Evolutionary conservation across 208 protist species (phyloP), one percentile per base, ranked within the genome.

Genomic region (Leishmania lainsoni): DNA sequence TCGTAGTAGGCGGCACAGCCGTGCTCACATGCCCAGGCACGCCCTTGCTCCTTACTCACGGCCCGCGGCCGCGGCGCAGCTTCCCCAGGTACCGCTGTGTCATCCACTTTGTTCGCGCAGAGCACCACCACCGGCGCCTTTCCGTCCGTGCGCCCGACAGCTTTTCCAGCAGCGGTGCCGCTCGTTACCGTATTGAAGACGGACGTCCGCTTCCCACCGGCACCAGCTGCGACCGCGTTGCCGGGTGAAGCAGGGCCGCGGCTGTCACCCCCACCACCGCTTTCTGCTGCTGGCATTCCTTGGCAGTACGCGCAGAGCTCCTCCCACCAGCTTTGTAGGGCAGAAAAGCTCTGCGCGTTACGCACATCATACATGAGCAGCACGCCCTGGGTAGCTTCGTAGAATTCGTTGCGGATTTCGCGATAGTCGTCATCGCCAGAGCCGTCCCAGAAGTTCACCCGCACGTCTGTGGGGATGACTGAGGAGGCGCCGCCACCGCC

Each of bases 361-460:
- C 75, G 81, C 2, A 95, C 92, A 76, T 98, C 95, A 65, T 91
- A 98, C 26, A 97, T 82, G 10, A 98, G 79, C 26, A 96, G 48
- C 26, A 99, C 89, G 45, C 96, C 98, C 79, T 99, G 96, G 14
- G 97, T 87, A 9, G 99, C 90, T 42, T 86, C 88, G 87, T 99
- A 99, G 89, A 99, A 99, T 88, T 99, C 98, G 85, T 98, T 99
- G 3, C 98, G 89, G 8, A 96, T 90, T 70, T 99, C 97, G 17
- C 91, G 77, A 80, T 94, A 99, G 75, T 98, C 95, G n/a, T 78
- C 74, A 6, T 92, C 88, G 16, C 98, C 98, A 12, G 98, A 89
- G 73, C 98, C 89, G 79, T 99, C 98, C 94, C 97, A 99, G 78
- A 99, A 99, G 85, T 99, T 99, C 5, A 99, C 93, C 5, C 96